phyloP scores from a whole-genome alignment of 345 rosid species.

The Moricandia arvensis region DNA sequence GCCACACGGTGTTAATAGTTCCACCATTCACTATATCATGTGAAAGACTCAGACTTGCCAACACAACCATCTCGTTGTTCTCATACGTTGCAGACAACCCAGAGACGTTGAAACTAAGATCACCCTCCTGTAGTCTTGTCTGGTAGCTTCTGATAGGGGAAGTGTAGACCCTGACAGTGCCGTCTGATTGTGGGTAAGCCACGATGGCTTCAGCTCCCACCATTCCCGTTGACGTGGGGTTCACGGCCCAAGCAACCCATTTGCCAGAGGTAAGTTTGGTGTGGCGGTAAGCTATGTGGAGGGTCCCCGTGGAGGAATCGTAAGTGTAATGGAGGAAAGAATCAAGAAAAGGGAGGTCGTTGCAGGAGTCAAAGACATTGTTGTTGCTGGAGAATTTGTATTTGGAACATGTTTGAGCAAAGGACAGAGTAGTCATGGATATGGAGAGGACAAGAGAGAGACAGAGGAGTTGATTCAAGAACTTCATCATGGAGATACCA shows the following conservation, averaged over 20 bases:
- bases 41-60: conserved; percentile 56
- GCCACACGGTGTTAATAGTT: conserved; percentile 78
- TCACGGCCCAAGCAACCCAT: conserved; percentile 95
- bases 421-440: conserved; percentile 21
- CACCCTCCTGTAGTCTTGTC: conserved; percentile 52
- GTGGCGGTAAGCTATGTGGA: conserved; percentile 76
- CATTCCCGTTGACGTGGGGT: conserved; percentile 70
- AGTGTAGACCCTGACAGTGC: conserved; percentile 62
- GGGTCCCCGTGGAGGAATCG: conserved; percentile 50
- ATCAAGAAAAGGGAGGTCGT: conserved; percentile 68
- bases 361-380: conserved; percentile 59
- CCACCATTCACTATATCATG: conserved; percentile 28
- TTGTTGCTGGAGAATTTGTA: conserved; percentile 66
- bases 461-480: conserved; percentile 15
- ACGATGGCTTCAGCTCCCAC: conserved; percentile 78
- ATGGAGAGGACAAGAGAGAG: conserved; percentile 25
- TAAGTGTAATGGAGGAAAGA: conserved; percentile 73
- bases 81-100: conserved; percentile 52
- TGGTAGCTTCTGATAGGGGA: conserved; percentile 54
- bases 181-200: conserved; percentile 60
- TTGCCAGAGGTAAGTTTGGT: conserved; percentile 43
- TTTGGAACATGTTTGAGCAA: conserved; percentile 56
- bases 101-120: conserved; percentile 65
- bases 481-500: conserved; percentile 16
- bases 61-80: conserved; percentile 62